Evolutionary conservation across 148 eudicot species (phyloP).

Genomic region (Spergularia marina): DNA sequence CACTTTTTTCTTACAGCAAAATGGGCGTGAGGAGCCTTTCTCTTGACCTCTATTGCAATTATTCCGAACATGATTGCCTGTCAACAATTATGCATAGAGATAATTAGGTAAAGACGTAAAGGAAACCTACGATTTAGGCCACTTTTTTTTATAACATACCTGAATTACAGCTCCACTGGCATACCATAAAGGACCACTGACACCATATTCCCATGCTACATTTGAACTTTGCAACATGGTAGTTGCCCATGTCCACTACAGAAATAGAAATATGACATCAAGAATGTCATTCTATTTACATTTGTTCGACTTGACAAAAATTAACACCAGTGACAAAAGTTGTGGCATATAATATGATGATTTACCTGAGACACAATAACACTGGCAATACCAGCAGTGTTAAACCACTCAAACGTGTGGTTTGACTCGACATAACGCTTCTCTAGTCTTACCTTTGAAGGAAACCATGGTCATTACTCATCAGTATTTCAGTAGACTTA

Average conservation of each 20-base stretch:
- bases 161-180: slow-evolving; percentile 96
- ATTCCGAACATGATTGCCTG: slow-evolving; percentile 94
- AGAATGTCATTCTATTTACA: background rate
- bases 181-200: slow-evolving; percentile 98
- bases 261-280: slow-evolving; percentile 9
- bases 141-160: slow-evolving; percentile 37
- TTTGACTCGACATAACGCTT: slow-evolving; percentile 78
- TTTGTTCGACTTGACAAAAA: background rate
- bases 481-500: background rate
- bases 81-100: background rate
- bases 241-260: slow-evolving; percentile 98
- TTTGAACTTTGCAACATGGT: slow-evolving; percentile 93
- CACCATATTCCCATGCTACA: slow-evolving; percentile 96
- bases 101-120: background rate
- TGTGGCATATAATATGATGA: background rate
- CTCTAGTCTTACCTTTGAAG: slow-evolving; percentile 77
- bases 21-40: slow-evolving; percentile 97
- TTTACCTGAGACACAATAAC: slow-evolving; percentile 93
- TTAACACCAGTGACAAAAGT: background rate
- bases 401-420: slow-evolving; percentile 96
- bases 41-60: slow-evolving; percentile 95
- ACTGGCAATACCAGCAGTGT: slow-evolving; percentile 98
- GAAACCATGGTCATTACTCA: background rate
- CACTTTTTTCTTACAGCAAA: too few species aligned
- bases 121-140: background rate